These are phyloP conservation scores for Massospora cicadina DNA, from an alignment of 371 early-diverging fungal species.

Conservation along the genomic window DNA sequence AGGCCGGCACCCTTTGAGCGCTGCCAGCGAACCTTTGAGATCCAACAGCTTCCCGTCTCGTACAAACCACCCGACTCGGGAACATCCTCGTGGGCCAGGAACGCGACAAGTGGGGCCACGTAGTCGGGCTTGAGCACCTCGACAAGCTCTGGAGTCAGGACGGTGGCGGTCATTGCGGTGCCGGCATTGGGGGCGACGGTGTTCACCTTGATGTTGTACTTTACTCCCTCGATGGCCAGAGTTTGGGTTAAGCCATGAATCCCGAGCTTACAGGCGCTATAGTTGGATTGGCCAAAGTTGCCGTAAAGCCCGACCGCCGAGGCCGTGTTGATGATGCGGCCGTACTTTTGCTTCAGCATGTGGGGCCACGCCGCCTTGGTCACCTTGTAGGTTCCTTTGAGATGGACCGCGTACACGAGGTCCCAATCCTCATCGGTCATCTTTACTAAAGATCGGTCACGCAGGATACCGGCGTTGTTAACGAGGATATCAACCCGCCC, in stretches of 20 bases:
- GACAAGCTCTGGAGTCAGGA: constrained; percentile 88
- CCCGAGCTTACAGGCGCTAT: constrained; percentile 80
- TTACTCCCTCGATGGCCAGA: constrained; percentile 84
- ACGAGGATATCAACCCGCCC: constrained; percentile 87
- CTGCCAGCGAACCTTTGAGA: constrained; percentile 87
- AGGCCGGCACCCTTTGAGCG: constrained; percentile 78
- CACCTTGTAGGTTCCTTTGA: constrained; percentile 85
- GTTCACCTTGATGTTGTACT: constrained; percentile 81
- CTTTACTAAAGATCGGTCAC: constrained; percentile 86
- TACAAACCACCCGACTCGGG: constrained; percentile 72
- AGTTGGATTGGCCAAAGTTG: constrained; percentile 98
- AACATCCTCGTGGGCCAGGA: constrained; percentile 71
- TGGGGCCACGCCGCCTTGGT: constrained; percentile 94
- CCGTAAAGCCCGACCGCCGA: constrained; percentile 96
- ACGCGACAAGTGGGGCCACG: constrained; percentile 86
- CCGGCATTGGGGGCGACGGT: constrained; percentile 97
- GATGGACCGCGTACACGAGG: constrained; percentile 78
- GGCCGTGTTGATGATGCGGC: constrained; percentile 60
- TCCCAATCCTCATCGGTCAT: constrained; percentile 96
- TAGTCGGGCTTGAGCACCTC: constrained; percentile 88
- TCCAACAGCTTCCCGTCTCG: constrained; percentile 87
- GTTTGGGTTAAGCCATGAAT: constrained; percentile 79
- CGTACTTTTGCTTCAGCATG: constrained; percentile 88
- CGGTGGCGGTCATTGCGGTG: constrained; percentile 94
- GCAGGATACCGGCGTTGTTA: constrained; percentile 95